Evolutionary conservation across 495 filamentous ascomycete genomes (phyloP).

Genomic region (Penicillium tannophilum): DNA sequence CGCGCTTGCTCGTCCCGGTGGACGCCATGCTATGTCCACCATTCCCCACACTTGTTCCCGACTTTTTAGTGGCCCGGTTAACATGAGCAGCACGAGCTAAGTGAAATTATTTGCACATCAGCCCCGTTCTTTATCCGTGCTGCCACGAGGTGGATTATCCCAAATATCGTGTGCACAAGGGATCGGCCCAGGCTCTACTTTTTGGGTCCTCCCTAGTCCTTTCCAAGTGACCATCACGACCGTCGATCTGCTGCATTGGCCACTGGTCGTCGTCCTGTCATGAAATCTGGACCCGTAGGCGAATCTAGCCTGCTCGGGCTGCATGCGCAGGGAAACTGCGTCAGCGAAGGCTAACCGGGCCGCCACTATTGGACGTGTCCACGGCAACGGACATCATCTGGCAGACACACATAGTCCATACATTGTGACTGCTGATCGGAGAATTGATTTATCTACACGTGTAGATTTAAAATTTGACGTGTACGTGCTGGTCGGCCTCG

Average conservation of each 20-base stretch:
- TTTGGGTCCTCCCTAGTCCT: background rate
- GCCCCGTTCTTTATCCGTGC: constrained; percentile 1
- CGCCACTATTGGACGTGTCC: background rate
- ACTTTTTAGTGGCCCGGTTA: constrained; percentile 4
- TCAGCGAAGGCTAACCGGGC: background rate
- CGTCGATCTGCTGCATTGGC: background rate
- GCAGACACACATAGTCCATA: background rate
- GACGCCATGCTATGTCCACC: constrained; percentile 14
- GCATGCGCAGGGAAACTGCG: background rate
- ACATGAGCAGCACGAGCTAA: constrained; percentile 10
- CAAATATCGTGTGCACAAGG: constrained; percentile 3
- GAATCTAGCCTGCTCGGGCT: background rate
- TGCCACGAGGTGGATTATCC: constrained; percentile 6
- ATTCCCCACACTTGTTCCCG: constrained; percentile 17
- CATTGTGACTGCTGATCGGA: background rate
- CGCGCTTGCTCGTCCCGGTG: background rate
- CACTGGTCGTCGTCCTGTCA: background rate
- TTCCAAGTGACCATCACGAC: background rate
- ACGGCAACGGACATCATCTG: background rate
- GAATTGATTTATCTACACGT: constrained; percentile 3
- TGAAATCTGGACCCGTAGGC: background rate
- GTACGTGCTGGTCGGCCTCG: background rate
- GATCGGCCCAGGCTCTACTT: constrained; percentile 11
- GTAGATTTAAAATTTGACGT: background rate
- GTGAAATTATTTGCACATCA: constrained; percentile 23